Percentiles rank a stretch among this genome's conserved stretches.
Conservation (phyloP, 495 filamentous ascomycete species). For the Clohesyomyces aquaticus region DNA sequence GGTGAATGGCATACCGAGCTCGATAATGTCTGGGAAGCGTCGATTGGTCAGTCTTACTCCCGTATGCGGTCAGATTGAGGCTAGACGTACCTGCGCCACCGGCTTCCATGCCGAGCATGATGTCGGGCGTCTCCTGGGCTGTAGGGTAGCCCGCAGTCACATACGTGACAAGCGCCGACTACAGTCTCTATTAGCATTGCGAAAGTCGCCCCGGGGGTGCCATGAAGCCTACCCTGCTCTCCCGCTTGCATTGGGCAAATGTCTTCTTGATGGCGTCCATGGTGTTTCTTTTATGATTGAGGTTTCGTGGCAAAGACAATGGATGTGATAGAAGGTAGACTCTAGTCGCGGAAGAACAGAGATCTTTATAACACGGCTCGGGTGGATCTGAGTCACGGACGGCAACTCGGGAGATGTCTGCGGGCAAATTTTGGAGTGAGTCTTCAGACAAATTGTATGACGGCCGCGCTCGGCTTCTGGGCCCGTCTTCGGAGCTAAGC, state of each 20-base stretch:
- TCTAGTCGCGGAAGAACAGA: no score
- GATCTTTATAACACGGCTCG: neutral
- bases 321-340: neutral
- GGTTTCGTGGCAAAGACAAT: neutral
- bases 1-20: conserved; percentile 92
- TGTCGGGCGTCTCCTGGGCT: conserved; percentile 76
- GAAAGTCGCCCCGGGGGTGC: neutral
- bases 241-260: conserved; percentile 84
- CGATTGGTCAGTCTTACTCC: conserved; percentile 20
- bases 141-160: conserved; percentile 93
- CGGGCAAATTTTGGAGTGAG: neutral
- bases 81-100: conserved; percentile 82
- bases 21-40: conserved; percentile 69
- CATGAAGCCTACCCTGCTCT: conserved; percentile 59
- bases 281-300: conserved; percentile 7
- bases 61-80: neutral
- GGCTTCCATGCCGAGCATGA: conserved; percentile 86
- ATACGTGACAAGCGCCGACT: conserved; percentile 89
- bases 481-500: neutral
- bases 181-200: conserved; percentile 12
- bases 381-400: neutral
- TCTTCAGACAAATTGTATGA: neutral
- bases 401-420: neutral
- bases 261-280: conserved; percentile 85
- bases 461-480: no score